Base-by-base conservation (phyloP, 352 stramenopile genomes). In the Phytopythium boreale region DNA sequence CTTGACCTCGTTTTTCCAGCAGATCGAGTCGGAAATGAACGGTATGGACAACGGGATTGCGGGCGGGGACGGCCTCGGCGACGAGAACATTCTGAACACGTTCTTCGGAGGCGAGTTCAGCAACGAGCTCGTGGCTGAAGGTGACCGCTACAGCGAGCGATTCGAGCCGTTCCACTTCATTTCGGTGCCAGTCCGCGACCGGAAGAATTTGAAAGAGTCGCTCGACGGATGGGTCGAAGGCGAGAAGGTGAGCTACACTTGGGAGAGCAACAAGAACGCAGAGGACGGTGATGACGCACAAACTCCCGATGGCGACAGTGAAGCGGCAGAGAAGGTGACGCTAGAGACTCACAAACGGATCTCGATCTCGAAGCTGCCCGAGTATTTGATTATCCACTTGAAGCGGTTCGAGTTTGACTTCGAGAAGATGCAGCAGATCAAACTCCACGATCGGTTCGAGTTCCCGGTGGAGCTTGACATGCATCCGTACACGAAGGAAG, bases 331-430 rank as follows among this genome's bases (percentile, higher is more conserved):
- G 61, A 95, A 95, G 47, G 81, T 96, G 63, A 96, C 89, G 24
- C 59, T 96, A 15, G 87, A 94, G 46, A 97, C 92, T 0, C 79
- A 92, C 68, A 98, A 98, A 66, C 77, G 89, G 29, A 93, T 96
- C 53, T 97, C 83, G 0, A 97, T 97, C 64, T 80, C 84, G 2
- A 89, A 91, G 58, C 76, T 98, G 20, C 94, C 94, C 8, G 76
- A 88, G 26, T 85, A 95, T 56, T 71, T 98, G 29, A 92, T 98
- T 39, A 92, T 98, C 58, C 95, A 98, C 62, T 63, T 98, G 14
- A 98, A 98, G 75, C 85, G 95, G 0, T 98, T 98, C 51, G 93
- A 98, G 62, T 98, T 98, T 66, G 92, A 98, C 70, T 97, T 97
- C 43, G 92, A 97, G 60, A 94, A 87, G 15, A 97, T 98, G 87